These are phyloP conservation scores for Septoria linicola DNA, from an alignment of 2,329 filamentous ascomycete genomes.

Conservation along the genomic window DNA sequence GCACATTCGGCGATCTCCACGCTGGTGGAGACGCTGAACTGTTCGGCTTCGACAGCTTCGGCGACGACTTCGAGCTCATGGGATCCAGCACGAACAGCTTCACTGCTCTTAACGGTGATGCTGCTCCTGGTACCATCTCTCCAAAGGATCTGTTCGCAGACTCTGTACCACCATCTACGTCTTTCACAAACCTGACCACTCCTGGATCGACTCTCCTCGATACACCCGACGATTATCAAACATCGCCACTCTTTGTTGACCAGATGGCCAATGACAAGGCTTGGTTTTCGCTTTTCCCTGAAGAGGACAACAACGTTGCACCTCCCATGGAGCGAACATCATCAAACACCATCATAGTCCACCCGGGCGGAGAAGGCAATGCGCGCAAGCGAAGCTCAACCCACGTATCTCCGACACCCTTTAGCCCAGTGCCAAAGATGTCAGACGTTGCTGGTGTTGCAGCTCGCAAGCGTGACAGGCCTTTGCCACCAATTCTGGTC, in stretches of 20 bases:
- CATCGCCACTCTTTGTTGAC: slow-evolving; percentile 71
- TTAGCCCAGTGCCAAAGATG: slow-evolving; percentile 53
- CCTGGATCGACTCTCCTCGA: slow-evolving; percentile 72
- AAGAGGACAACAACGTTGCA: slow-evolving; percentile 40
- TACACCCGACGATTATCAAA: slow-evolving; percentile 74
- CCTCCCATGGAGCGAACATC: slow-evolving; percentile 45
- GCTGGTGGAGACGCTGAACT: slow-evolving; percentile 32
- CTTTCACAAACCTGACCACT: slow-evolving; percentile 81
- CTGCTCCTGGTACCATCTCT: slow-evolving; percentile 65
- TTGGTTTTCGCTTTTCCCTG: slow-evolving; percentile 75
- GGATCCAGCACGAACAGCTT: slow-evolving; percentile 40
- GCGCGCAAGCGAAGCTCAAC: slow-evolving; percentile 39
- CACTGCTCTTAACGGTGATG: slow-evolving; percentile 45
- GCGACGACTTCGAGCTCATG: slow-evolving; percentile 31
- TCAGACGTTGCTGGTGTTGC: slow-evolving; percentile 68
- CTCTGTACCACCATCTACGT: slow-evolving; percentile 77
- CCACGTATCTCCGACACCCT: slow-evolving; percentile 39
- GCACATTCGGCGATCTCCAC: slow-evolving; percentile 47
- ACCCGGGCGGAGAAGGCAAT: slow-evolving; percentile 37
- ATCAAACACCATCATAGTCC: slow-evolving; percentile 39
- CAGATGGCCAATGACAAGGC: slow-evolving; percentile 56
- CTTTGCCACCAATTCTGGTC: slow-evolving; percentile 73
- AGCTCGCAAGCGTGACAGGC: slow-evolving; percentile 75
- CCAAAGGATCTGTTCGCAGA: slow-evolving; percentile 76
- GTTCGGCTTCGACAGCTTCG: slow-evolving; percentile 31